Base-by-base conservation (phyloP, 1,139 yeast species). In the Meyerozyma carpophila region DNA sequence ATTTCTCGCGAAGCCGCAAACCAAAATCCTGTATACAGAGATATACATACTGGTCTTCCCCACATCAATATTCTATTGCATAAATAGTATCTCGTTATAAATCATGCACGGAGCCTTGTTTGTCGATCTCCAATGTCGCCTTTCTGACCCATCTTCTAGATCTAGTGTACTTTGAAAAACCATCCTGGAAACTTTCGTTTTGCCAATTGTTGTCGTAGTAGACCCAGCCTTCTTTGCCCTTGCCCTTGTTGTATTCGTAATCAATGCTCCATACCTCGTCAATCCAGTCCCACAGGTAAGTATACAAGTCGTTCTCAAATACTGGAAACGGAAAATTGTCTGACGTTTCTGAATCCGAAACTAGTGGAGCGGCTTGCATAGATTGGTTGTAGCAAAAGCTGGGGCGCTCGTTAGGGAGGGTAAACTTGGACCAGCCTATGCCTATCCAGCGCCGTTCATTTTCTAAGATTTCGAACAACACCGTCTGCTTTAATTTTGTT, bases 371-470 rank as follows among this genome's bases (percentile, higher is more conserved):
- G 1, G 63, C 54, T 24, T 61, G 59, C 42, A 66, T 62, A n/a
- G 78, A 63, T 8, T 67, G 61, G 27, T 63, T 70, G 47, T 67
- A 73, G 37, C 82, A 77, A 51, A 63, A 80, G 31, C 68, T 65
- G 1, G 76, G 53, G 32, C 84, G 55, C 50, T 81, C 86, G 44
- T 67, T 65, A 1, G 84, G 84, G 13, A 79, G 55, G 36, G 79
- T 54, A 32, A 66, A 62, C 41, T 70, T 68, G 36, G 75, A 63
- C 85, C 85, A 81, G 5, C 85, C 86, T 18, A 80, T 47, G 0
- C 82, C 84, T 4, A 79, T 42, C 84, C 85, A 80, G 43, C 84
- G 63, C 52, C 87, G 65, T 55, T 81, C 81, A 51, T 81, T 77
- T 50, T 81, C 84, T 38, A 76, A 56, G 1, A 80, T 60, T 44